These are phyloP conservation scores for Candida khao-thaluensis DNA, from an alignment of 805 yeast species.

Conservation along the genomic window DNA sequence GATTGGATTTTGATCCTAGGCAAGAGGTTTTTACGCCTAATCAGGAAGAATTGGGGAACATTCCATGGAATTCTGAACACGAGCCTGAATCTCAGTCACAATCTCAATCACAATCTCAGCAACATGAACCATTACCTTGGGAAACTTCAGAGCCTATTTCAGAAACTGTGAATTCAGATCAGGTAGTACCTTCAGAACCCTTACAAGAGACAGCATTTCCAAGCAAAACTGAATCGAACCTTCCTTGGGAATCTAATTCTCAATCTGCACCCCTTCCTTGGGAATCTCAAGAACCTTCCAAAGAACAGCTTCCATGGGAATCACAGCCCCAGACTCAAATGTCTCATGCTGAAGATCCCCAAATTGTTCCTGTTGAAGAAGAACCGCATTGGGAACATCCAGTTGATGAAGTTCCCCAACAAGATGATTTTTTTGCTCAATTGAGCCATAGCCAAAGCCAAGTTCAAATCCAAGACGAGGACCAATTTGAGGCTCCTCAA, in stretches of 20 bases:
- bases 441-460: background rate
- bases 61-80: background rate
- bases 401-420: background rate
- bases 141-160: slow-evolving; percentile 2
- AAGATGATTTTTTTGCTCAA: slow-evolving; percentile 3
- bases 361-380: too few relatives aligned
- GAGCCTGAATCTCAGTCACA: background rate
- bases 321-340: background rate
- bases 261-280: slow-evolving; percentile 1
- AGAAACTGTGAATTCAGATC: too few relatives aligned
- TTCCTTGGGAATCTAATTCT: too few relatives aligned
- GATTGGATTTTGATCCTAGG: slow-evolving; percentile 7
- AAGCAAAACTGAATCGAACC: too few relatives aligned
- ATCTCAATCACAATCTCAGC: background rate
- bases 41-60: slow-evolving; percentile 9
- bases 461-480: too few relatives aligned
- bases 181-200: background rate
- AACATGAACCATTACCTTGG: slow-evolving; percentile 12
- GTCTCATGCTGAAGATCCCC: too few relatives aligned
- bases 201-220: too few relatives aligned
- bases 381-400: background rate
- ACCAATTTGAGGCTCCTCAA: too few relatives aligned
- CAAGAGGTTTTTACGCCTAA: slow-evolving; percentile 7
- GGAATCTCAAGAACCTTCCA: background rate
- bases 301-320: slow-evolving; percentile 3